Evolutionary conservation across 345 rosid genomes (phyloP), one percentile per base, ranked within the genome.

Genomic region (Camelina hispida): DNA sequence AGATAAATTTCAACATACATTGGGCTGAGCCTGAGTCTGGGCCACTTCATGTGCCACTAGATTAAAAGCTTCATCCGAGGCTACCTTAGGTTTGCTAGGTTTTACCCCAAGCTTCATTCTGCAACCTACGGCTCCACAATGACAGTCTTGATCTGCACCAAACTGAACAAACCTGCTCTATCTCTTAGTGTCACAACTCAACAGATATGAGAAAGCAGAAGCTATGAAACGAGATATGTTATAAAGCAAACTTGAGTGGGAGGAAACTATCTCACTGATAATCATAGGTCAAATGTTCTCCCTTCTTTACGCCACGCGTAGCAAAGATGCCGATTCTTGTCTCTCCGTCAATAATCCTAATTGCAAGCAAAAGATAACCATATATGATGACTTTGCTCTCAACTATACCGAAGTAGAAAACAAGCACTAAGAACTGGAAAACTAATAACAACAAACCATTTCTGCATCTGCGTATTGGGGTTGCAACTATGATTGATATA

Each of bases 131-230:
- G 98, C 93, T 48, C 99, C 99, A 73, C 99, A 96, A 65, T 93
- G 97, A 72, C 99, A 96, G 72, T 89, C 99, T 85, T 96, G 97
- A 84, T 93, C 99, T 77, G 98, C 98, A 85, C 99, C 99, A 88
- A 96, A 96, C 84, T 96, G 99, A 67, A 93, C 98, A 87, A 96
- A 93, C 88, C 99, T 96, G 97, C 89, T 78, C 84, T 75, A 82
- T 72, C 69, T 73, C 81, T 92, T 82, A 91, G 94, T 77, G 46
- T 74, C 81, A 81, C 4, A 30, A 17, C 47, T 56, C 75, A 54
- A 35, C 59, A 54, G 42, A 17, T 44, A 37, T 4, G 35, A 48
- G 25, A 52, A 51, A 28, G 22, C 65, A 76, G n/a, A 60, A 70
- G 58, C 34, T 25, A 25, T 16, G 42, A 18, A 58, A 51, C 6